Conservation (phyloP, 192 early-diverging fungal genomes). For the Coemansia sp. region DNA sequence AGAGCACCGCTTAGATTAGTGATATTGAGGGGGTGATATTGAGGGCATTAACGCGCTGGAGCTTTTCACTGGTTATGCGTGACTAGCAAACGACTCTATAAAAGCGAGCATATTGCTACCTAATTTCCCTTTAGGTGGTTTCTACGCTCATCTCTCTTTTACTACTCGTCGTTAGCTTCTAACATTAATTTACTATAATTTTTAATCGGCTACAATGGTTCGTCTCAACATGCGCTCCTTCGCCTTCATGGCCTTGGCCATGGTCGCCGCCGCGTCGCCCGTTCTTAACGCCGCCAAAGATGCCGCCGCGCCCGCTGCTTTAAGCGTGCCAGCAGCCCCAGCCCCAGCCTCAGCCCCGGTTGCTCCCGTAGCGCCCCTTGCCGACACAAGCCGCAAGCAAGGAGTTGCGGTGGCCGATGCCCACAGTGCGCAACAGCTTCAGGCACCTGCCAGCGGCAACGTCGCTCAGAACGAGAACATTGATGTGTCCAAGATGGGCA, state of each 20-base stretch:
- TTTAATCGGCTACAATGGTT: slow-evolving; percentile 31
- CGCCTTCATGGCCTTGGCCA: slow-evolving; percentile 50
- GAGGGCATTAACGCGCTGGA: neutral
- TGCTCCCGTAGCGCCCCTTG: slow-evolving; percentile 18
- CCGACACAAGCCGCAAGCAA: slow-evolving; percentile 19
- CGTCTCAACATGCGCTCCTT: slow-evolving; percentile 45
- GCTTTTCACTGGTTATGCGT: neutral
- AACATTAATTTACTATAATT: slow-evolving; percentile 1
- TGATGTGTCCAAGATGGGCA: slow-evolving; percentile 19
- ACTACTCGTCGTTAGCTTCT: neutral
- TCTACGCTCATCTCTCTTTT: neutral
- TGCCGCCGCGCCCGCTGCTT: slow-evolving; percentile 15
- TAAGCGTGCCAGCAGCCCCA: slow-evolving; percentile 18
- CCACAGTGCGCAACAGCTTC: slow-evolving; percentile 8
- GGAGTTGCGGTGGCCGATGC: slow-evolving; percentile 4
- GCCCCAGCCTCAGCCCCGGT: neutral
- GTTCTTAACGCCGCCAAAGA: slow-evolving; percentile 19
- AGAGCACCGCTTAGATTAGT: neutral
- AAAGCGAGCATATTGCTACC: neutral
- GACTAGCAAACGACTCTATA: neutral
- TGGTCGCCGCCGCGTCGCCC: slow-evolving; percentile 46
- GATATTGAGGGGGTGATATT: neutral
- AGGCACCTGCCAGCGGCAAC: neutral
- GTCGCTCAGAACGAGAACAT: neutral
- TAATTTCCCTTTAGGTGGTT: neutral